A percentile compares a stretch with the other conserved stretches of the same genome.
Conservation (phyloP, 2,329 filamentous ascomycete species). For the Thielaviopsis punctulata region DNA sequence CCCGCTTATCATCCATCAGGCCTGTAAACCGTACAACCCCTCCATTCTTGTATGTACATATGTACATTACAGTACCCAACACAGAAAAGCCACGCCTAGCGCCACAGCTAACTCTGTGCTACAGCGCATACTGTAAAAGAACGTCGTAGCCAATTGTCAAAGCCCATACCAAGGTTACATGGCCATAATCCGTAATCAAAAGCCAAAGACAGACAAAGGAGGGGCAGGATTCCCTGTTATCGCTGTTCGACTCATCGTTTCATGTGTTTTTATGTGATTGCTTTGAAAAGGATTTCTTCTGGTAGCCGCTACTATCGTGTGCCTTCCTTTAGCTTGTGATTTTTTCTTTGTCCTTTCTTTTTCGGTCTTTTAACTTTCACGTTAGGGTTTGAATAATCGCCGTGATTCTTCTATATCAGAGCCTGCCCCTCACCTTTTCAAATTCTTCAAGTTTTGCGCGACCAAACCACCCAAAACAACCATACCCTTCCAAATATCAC, state of each 20-base stretch:
- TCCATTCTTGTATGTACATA: not conserved
- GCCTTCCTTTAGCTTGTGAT: not conserved
- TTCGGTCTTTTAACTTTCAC: not conserved
- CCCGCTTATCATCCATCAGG: not conserved
- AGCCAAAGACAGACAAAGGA: no score
- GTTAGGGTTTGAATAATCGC: not conserved
- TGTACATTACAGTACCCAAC: no score
- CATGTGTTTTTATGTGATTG: not conserved
- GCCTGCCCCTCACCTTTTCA: not conserved
- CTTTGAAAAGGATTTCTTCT: not conserved
- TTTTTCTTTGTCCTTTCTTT: not conserved
- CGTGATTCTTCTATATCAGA: no score
- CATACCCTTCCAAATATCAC: not conserved
- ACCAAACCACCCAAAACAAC: not conserved
- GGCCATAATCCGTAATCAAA: no score
- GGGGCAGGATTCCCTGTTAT: not conserved
- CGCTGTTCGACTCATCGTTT: not conserved
- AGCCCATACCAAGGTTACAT: no score
- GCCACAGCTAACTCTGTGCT: not conserved
- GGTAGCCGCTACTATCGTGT: not conserved
- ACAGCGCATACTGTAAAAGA: not conserved
- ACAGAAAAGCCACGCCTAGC: not conserved
- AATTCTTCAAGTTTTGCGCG: not conserved
- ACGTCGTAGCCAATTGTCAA: not conserved
- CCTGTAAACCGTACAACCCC: not conserved